A percentile compares a stretch with the other conserved stretches of the same genome.
Conservation (phyloP, 768 basidiomycete species). For the Candolleomyces efflorescens region DNA sequence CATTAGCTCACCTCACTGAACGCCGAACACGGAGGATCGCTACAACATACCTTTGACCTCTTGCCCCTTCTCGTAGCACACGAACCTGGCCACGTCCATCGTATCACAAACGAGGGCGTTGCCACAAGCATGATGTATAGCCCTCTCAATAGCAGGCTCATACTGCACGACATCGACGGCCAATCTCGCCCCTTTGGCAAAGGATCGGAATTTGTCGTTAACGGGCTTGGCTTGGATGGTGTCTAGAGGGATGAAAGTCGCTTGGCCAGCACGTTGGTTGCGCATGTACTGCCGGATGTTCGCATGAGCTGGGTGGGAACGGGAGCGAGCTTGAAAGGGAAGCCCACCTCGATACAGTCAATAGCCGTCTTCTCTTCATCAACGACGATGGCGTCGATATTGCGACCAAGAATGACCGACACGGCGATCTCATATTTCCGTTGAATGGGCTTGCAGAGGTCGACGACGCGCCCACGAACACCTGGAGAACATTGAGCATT, state of each 20-base stretch:
- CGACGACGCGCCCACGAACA: slow-evolving; percentile 88
- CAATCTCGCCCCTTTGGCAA: slow-evolving; percentile 81
- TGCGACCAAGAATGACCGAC: slow-evolving; percentile 86
- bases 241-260: slow-evolving; percentile 98
- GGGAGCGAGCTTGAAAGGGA: background rate
- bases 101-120: slow-evolving; percentile 94
- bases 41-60: slow-evolving; percentile 86
- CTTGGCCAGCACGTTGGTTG: slow-evolving; percentile 91
- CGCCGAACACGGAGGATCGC: background rate
- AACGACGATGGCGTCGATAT: slow-evolving; percentile 94
- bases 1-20: background rate
- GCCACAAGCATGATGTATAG: slow-evolving; percentile 96
- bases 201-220: slow-evolving; percentile 91
- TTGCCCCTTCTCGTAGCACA: slow-evolving; percentile 92
- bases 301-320: background rate
- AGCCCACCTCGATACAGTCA: slow-evolving; percentile 86
- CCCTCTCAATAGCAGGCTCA: slow-evolving; percentile 82
- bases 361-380: slow-evolving; percentile 97
- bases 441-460: slow-evolving; percentile 91
- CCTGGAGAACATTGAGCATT: slow-evolving; percentile 38
- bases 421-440: slow-evolving; percentile 92
- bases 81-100: slow-evolving; percentile 86
- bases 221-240: slow-evolving; percentile 92
- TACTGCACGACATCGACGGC: slow-evolving; percentile 85
- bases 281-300: slow-evolving; percentile 71